These are phyloP conservation scores for Leucosporidium creatinivorum DNA, from an alignment of 768 basidiomycete species.

Conservation along the genomic window DNA sequence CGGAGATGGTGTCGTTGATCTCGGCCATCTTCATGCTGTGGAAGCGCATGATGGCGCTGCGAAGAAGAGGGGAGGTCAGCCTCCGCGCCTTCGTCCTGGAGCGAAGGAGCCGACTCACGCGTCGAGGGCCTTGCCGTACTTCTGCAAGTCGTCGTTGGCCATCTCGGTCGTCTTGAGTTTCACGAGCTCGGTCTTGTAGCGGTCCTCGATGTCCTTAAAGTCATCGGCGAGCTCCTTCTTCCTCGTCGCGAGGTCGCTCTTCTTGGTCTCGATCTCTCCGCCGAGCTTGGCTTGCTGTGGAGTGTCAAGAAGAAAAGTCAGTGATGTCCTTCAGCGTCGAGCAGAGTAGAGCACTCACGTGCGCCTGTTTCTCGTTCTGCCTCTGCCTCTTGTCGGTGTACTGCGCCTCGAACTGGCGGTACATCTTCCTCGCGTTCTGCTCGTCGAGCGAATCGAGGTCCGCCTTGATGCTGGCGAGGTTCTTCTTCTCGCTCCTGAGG, in stretches of 20 bases:
- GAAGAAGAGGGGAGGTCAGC: conserved; percentile 6
- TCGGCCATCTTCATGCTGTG: conserved; percentile 98
- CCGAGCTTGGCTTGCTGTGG: conserved; percentile 62
- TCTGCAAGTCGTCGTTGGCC: conserved; percentile 94
- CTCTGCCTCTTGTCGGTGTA: conserved; percentile 64
- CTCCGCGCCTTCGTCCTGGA: background rate
- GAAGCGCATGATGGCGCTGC: conserved; percentile 96
- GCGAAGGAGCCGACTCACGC: conserved; percentile 53
- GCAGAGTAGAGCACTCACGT: conserved; percentile 47
- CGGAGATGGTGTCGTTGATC: conserved; percentile 95
- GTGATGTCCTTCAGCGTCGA: background rate
- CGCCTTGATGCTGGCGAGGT: conserved; percentile 59
- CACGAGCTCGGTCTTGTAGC: conserved; percentile 82
- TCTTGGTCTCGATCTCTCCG: conserved; percentile 71
- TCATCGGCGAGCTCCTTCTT: conserved; percentile 65
- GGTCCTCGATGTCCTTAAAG: conserved; percentile 76
- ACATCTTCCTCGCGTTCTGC: conserved; percentile 75
- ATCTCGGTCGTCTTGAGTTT: conserved; percentile 98
- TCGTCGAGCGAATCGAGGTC: conserved; percentile 72
- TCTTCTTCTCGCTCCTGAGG: conserved; percentile 58
- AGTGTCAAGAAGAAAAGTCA: background rate
- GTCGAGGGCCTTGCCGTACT: conserved; percentile 94
- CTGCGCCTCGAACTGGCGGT: conserved; percentile 72
- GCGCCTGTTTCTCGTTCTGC: conserved; percentile 63
- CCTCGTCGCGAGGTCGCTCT: conserved; percentile 57